phyloP scores from a whole-genome alignment of 306 rosid genomes.

The Vigna nakashimae region DNA sequence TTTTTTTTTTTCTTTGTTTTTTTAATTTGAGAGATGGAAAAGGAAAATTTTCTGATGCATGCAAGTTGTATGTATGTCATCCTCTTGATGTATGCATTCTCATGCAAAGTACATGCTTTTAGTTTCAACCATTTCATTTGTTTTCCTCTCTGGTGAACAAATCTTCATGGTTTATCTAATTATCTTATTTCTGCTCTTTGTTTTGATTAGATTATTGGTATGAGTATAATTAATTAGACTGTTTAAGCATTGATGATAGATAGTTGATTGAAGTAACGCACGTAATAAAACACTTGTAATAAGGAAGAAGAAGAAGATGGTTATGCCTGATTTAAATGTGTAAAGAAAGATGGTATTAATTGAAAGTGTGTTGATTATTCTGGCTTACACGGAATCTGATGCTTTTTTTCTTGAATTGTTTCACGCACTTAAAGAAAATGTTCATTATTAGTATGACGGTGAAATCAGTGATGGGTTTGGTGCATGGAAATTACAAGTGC shows the following conservation, averaged over 20 bases:
- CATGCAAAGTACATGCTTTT: slow-evolving; percentile 48
- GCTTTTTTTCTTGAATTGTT: slow-evolving; percentile 2
- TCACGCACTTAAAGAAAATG: not conserved
- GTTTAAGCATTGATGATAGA: not conserved
- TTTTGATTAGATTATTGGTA: not conserved
- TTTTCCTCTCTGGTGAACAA: not conserved
- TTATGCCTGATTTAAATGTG: not conserved
- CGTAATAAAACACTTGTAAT: not conserved
- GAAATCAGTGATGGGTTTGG: not conserved
- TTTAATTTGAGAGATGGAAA: slow-evolving; percentile 18
- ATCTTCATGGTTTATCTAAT: slow-evolving; percentile 16
- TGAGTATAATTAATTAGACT: not conserved
- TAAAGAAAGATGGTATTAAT: not conserved
- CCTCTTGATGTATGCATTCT: slow-evolving; percentile 40
- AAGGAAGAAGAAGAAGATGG: not conserved
- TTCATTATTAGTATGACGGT: not conserved
- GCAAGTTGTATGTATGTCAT: slow-evolving; percentile 45
- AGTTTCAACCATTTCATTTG: slow-evolving; percentile 2
- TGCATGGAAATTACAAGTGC: not conserved
- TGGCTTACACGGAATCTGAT: slow-evolving; percentile 1
- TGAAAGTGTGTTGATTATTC: not conserved
- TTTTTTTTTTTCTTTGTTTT: not conserved
- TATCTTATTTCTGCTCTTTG: not conserved
- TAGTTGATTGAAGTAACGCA: not conserved
- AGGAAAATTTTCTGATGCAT: slow-evolving; percentile 44